These are phyloP conservation scores for Fereydounia khargensis DNA, from an alignment of 1,284 basidiomycete genomes.

Conservation along the genomic window DNA sequence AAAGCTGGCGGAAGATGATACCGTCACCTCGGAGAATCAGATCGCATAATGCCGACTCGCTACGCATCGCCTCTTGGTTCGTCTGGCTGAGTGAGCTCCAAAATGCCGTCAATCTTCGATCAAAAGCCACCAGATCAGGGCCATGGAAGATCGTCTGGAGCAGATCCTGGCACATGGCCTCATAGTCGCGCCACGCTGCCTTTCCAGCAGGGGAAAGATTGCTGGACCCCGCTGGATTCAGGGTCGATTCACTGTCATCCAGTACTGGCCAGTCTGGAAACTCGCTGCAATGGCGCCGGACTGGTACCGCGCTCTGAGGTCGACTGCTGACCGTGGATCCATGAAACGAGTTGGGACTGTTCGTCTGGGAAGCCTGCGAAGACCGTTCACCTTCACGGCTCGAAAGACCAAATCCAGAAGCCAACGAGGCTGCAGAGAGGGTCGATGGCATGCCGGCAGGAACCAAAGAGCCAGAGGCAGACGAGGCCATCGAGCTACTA, in stretches of 20 bases:
- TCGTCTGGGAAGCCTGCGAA: slow-evolving; percentile 14
- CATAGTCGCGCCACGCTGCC: slow-evolving; percentile 24
- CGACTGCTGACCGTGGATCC: slow-evolving; percentile 19
- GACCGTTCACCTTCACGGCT: slow-evolving; percentile 14
- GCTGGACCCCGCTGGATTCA: slow-evolving; percentile 1
- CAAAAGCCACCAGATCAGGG: slow-evolving; percentile 17
- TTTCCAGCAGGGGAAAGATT: background rate
- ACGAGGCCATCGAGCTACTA: slow-evolving; percentile 7
- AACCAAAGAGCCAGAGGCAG: slow-evolving; percentile 5
- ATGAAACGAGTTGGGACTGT: slow-evolving; percentile 29
- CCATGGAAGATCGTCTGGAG: slow-evolving; percentile 12
- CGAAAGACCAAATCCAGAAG: slow-evolving; percentile 5
- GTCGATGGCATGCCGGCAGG: slow-evolving; percentile 11
- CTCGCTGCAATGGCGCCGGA: slow-evolving; percentile 16
- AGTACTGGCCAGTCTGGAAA: slow-evolving; percentile 19
- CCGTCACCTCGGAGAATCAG: slow-evolving; percentile 12
- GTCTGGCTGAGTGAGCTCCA: slow-evolving; percentile 12
- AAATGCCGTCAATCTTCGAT: slow-evolving; percentile 17
- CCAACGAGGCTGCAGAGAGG: slow-evolving; percentile 5
- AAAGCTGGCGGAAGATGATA: slow-evolving; percentile 16
- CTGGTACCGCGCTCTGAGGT: slow-evolving; percentile 14
- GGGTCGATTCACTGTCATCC: background rate
- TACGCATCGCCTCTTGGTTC: slow-evolving; percentile 6
- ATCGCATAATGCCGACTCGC: slow-evolving; percentile 4
- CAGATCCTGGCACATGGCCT: slow-evolving; percentile 15